Base-by-base conservation (phyloP, 192 early-diverging fungal genomes). In the Allomyces macrogynus region DNA sequence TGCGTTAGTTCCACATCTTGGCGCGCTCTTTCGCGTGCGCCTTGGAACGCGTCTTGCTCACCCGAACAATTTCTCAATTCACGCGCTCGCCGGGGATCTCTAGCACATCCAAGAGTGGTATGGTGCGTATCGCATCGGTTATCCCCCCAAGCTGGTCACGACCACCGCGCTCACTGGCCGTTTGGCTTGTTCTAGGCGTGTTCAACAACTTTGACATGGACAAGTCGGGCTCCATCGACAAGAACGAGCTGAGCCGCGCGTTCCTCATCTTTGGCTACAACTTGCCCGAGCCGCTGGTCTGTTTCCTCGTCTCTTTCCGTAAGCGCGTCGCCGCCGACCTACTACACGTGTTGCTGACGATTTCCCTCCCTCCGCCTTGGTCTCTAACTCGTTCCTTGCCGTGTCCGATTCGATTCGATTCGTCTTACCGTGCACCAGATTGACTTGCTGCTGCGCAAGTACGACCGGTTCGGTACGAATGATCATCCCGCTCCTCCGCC, bases 201-300 rank as follows among this genome's bases (percentile, higher is more conserved):
- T 90, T 89, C 74, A 73, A 74, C 69, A 77, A 79, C 9, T 90
- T 88, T 69, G 89, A 90, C 68, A 69, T 73, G 23, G 87, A 90
- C 70, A 77, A 77, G 66, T 84, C 82, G 40, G 87, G 87, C 40
- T 84, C 78, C 61, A 88, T 91, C 66, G 85, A 89, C 65, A 79
- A 77, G 63, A 70, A 68, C 18, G 87, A 91, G 72, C 75, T 91
- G 73, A 69, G 64, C 64, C 78, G 79, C 20, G 89, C 89, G 0
- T 74, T 91, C 69, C 74, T 66, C 20, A 77, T 82, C 2, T 91
- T 91, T 74, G 84, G 88, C 20, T 90, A 83, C 72, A 87, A 87
- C 69, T 79, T 88, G 23, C 82, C 84, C 9, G 81, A 78, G 14
- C 74, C 77, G 61, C 81, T 87, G 65, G 73, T 88, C 66, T 26